These are phyloP conservation scores for Ogataea philodendri DNA, from an alignment of 805 yeast genomes.

Conservation along the genomic window DNA sequence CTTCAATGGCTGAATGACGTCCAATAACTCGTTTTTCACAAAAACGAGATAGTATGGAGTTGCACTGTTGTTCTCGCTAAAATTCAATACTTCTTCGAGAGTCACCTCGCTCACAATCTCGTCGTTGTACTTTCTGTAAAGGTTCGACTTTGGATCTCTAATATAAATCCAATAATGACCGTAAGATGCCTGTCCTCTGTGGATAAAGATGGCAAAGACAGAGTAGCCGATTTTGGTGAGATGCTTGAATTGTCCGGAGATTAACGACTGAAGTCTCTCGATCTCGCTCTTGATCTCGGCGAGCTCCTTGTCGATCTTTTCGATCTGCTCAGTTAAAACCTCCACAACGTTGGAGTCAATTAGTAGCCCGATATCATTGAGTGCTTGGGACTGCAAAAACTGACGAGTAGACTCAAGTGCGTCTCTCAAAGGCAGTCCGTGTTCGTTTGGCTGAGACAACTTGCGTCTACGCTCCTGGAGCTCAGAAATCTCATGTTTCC, in stretches of 20 bases:
- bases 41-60: conserved; percentile 93
- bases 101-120: conserved; percentile 87
- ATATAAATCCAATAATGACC: conserved; percentile 98
- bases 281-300: conserved; percentile 38
- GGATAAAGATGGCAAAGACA: conserved; percentile 89
- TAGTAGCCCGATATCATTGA: conserved; percentile 35
- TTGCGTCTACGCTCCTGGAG: conserved; percentile 44
- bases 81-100: conserved; percentile 63
- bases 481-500: conserved; percentile 55
- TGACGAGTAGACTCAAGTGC: conserved; percentile 55
- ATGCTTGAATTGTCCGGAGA: conserved; percentile 59
- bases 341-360: conserved; percentile 48
- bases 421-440: conserved; percentile 49
- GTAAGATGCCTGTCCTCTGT: conserved; percentile 91
- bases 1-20: conserved; percentile 63
- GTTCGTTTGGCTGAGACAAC: conserved; percentile 46
- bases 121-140: conserved; percentile 90
- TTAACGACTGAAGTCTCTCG: conserved; percentile 42
- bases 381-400: conserved; percentile 46
- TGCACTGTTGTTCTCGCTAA: conserved; percentile 69
- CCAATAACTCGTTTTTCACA: conserved; percentile 59
- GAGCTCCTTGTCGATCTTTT: conserved; percentile 46
- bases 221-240: conserved; percentile 70
- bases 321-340: conserved; percentile 46
- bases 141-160: conserved; percentile 61